Conservation (phyloP, 345 rosid genomes). For the Hibiscus tridactylites region DNA sequence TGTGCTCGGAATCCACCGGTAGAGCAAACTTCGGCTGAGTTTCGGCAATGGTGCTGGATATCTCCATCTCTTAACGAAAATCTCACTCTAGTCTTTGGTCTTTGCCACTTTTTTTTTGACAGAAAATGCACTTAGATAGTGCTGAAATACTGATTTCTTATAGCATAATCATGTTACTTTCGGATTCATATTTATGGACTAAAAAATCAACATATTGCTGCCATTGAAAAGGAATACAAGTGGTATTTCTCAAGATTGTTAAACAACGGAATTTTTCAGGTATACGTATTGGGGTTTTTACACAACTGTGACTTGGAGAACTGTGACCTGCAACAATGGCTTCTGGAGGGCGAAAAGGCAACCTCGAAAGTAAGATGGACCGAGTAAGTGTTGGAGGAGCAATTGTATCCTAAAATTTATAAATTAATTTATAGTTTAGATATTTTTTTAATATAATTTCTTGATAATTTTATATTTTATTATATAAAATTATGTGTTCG, state of each 20-base stretch:
- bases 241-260: not conserved
- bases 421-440: no score
- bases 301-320: not conserved
- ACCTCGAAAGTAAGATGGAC: not conserved
- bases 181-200: not conserved
- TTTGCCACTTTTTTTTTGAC: not conserved
- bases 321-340: not conserved
- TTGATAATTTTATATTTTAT: no score
- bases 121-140: not conserved
- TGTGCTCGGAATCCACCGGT: constrained; percentile 78
- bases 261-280: not conserved
- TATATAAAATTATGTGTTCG: no score
- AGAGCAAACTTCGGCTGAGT: constrained; percentile 41
- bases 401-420: no score
- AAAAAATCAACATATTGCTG: not conserved
- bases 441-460: no score
- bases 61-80: constrained; percentile 12
- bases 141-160: not conserved
- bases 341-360: not conserved
- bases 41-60: constrained; percentile 4
- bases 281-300: not conserved
- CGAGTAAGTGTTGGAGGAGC: no score
- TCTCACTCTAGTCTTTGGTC: not conserved
- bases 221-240: not conserved
- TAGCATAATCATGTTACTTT: not conserved